These are phyloP conservation scores for Fusarium nanum DNA, from an alignment of 2,329 filamentous ascomycete genomes.

Conservation along the genomic window DNA sequence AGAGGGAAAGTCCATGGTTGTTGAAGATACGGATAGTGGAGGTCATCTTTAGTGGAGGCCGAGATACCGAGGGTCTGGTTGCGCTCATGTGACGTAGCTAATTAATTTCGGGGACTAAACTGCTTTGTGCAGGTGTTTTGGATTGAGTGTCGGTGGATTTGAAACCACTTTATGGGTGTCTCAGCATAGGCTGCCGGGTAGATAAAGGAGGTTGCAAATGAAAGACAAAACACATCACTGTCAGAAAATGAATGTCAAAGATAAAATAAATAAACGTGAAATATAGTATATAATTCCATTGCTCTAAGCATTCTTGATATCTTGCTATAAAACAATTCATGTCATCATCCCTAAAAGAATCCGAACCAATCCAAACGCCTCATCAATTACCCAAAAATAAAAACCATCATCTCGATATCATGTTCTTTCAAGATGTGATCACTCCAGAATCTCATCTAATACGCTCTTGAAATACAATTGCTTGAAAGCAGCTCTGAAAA, in stretches of 20 bases:
- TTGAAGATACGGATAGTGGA: background rate
- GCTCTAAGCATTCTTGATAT: constrained; percentile 33
- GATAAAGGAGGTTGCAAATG: background rate
- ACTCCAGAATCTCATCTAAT: constrained; percentile 18
- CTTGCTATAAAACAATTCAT: constrained; percentile 11
- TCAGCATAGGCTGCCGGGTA: background rate
- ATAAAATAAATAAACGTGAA: background rate
- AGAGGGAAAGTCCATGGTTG: background rate
- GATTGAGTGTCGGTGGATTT: background rate
- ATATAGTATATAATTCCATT: background rate
- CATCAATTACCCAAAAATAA: constrained; percentile 16
- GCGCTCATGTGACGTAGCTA: constrained; percentile 17
- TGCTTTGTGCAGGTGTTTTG: background rate
- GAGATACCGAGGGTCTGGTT: background rate
- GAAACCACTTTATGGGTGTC: background rate
- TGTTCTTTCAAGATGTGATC: constrained; percentile 29
- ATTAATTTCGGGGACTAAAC: background rate
- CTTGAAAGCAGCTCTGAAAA: background rate
- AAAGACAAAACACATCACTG: background rate
- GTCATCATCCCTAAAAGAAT: constrained; percentile 15
- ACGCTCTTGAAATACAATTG: constrained; percentile 25
- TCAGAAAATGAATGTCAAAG: background rate
- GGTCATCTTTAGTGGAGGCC: background rate
- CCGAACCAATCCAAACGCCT: constrained; percentile 3
- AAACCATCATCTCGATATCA: constrained; percentile 27